A percentile compares a stretch with the other conserved stretches of the same genome.
These are phyloP conservation scores for Arxiozyma slooffiae DNA, from an alignment of 1,139 yeast genomes.

Conservation along the genomic window DNA sequence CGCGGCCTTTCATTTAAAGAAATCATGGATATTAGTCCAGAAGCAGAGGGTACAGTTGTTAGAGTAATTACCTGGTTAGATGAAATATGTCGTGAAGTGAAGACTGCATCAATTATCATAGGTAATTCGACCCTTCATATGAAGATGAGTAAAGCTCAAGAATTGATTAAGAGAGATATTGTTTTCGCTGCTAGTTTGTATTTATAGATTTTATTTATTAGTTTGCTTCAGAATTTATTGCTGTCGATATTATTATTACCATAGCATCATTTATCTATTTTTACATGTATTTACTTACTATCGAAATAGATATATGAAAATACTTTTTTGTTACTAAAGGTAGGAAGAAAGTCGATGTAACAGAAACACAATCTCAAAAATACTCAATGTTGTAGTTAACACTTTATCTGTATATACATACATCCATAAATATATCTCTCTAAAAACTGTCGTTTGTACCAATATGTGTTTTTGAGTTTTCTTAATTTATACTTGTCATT, in stretches of 20 bases:
- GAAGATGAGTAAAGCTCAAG: conserved; percentile 89
- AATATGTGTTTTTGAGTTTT: too few relatives aligned
- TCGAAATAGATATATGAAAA: neutral
- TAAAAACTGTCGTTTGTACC: neutral
- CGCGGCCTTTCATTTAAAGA: conserved; percentile 86
- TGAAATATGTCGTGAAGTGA: conserved; percentile 90
- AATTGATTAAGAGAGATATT: conserved; percentile 87
- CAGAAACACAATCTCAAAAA: too few relatives aligned
- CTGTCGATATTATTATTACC: neutral
- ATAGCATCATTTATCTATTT: too few relatives aligned
- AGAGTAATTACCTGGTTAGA: conserved; percentile 89
- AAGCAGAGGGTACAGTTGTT: conserved; percentile 97
- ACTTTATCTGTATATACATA: too few relatives aligned
- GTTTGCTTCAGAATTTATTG: neutral
- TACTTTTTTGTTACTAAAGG: neutral
- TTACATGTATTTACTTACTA: too few relatives aligned
- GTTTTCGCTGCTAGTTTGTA: conserved; percentile 95
- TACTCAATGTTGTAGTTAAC: neutral
- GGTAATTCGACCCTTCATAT: conserved; percentile 84
- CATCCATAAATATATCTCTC: neutral
- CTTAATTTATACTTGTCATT: too few relatives aligned
- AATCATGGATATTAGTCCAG: conserved; percentile 78
- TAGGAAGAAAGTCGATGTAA: neutral
- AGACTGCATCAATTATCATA: conserved; percentile 85
- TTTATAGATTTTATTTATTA: conserved; percentile 35